phyloP scores from a whole-genome alignment of 176 grass and related monocot genomes.

The Phoenix roebelenii region DNA sequence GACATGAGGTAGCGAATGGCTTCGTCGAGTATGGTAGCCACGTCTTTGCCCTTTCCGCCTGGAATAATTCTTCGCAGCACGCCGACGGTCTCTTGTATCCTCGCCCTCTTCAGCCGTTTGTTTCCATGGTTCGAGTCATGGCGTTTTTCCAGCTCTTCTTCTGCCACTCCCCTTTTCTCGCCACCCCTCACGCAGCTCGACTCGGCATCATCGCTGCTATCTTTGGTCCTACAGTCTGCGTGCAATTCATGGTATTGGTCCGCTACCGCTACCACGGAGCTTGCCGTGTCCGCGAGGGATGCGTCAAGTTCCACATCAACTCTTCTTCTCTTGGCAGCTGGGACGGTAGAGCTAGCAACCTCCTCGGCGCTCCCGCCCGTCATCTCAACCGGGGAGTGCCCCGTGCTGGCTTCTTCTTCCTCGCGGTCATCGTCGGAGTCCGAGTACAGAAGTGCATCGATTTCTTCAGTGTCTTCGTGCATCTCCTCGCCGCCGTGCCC shows the following conservation, averaged over 20 bases:
- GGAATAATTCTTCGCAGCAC: slow-evolving; percentile 76
- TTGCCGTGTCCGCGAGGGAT: slow-evolving; percentile 71
- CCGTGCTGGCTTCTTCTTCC: slow-evolving; percentile 21
- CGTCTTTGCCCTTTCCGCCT: slow-evolving; percentile 58
- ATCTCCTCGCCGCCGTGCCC: slow-evolving; percentile 34
- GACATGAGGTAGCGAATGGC: slow-evolving; percentile 85
- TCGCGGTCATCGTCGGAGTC: slow-evolving; percentile 51
- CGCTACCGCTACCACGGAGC: slow-evolving; percentile 33
- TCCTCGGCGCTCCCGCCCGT: slow-evolving; percentile 29
- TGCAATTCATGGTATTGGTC: slow-evolving; percentile 16
- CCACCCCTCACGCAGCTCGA: slow-evolving; percentile 54
- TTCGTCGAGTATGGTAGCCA: slow-evolving; percentile 74
- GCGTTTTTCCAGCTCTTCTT: slow-evolving; percentile 20
- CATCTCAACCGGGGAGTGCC: slow-evolving; percentile 22
- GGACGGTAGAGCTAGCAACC: slow-evolving; percentile 27
- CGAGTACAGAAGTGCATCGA: slow-evolving; percentile 70
- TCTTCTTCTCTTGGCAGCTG: slow-evolving; percentile 54
- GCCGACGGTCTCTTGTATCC: slow-evolving; percentile 76
- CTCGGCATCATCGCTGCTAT: slow-evolving; percentile 31
- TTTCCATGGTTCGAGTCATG: slow-evolving; percentile 21
- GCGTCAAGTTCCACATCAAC: slow-evolving; percentile 39
- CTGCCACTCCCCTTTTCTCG: not conserved
- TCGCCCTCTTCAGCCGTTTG: slow-evolving; percentile 49
- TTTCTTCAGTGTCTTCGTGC: slow-evolving; percentile 86
- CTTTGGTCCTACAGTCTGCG: slow-evolving; percentile 21